Base-by-base conservation (phyloP, 2,329 filamentous ascomycete genomes). In the Bipolaris victoriae region DNA sequence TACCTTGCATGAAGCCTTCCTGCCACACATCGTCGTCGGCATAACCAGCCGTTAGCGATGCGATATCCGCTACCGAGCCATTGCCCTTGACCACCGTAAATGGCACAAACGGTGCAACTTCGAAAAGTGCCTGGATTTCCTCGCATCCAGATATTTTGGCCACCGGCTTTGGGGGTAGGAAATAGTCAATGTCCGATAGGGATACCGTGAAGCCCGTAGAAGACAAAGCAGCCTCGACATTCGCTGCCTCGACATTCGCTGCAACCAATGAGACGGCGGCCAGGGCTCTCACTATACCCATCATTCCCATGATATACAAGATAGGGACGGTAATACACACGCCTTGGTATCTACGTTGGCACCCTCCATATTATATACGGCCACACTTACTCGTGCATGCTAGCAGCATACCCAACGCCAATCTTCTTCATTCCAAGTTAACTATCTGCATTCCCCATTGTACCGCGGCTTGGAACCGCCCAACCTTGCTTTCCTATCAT, bases 11-110 rank as follows among this genome's bases (percentile, higher is more conserved):
- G 48, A 80, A 80, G 7, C 72, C 76, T 39, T 67, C 60, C 31
- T 76, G 72, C 62, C 77, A 80, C 7, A 80, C 78, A 68, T 80
- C 78, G 53, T 80, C 79, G 13, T 68, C 53, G 4, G 67, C 61
- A 58, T 74, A 80, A 3, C 64, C 65, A 9, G 70, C 59, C 16
- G 73, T 62, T 0, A 60, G 33, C 9, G 66, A 45, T 29, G 40
- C 40, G 13, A 55, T 35, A 29, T 55, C 35, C 0, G 40, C 2
- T 4, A 26, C 7, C 18, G 29, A 20, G 20, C 20, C 63, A 49
- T 68, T 64, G 15, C 67, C 63, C 1, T 63, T 67, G 22, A 80
- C 55, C 3, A 80, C 73, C 3, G 78, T 79, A 48, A 81, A 62
- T 1, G 78, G 78, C 10, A 75, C 68, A 20, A 80, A 70, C 6